phyloP scores from a whole-genome alignment of 2,329 filamentous ascomycete species.

The Fusarium phyllophilum region DNA sequence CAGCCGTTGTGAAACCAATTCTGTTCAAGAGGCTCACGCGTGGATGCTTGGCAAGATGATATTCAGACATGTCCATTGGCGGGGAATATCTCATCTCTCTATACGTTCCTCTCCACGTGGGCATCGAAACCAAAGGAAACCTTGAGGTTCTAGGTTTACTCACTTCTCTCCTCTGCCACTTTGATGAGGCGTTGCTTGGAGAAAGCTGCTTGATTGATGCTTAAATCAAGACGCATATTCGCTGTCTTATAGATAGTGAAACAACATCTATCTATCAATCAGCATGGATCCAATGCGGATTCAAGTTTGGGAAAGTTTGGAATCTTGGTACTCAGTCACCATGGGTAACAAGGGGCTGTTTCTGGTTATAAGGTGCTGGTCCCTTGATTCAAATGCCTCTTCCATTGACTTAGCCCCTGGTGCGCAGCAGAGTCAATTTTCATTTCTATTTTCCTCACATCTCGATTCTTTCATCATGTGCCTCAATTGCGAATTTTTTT shows the following conservation, averaged over 20 bases:
- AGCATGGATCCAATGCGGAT: neutral
- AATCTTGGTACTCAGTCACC: constrained; percentile 23
- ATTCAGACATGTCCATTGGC: constrained; percentile 24
- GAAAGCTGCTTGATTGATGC: neutral
- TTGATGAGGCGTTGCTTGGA: neutral
- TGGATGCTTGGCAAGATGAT: constrained; percentile 29
- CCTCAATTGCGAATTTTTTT: neutral
- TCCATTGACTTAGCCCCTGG: neutral
- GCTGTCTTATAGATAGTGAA: neutral
- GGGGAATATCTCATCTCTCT: constrained; percentile 6
- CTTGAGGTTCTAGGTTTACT: neutral
- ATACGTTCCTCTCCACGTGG: constrained; percentile 5
- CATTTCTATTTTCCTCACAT: neutral
- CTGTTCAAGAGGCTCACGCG: constrained; percentile 8
- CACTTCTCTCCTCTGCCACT: neutral
- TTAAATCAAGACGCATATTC: neutral
- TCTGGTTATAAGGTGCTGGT: neutral
- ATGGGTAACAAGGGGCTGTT: constrained; percentile 22
- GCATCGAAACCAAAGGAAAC: neutral
- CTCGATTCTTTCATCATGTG: neutral
- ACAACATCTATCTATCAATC: neutral
- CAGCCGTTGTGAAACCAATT: constrained; percentile 18
- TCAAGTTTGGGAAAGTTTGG: neutral
- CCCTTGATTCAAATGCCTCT: constrained; percentile 22
- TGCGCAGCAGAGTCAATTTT: neutral